Base-by-base conservation (phyloP, 495 filamentous ascomycete genomes). In the Xylaria castorea region DNA sequence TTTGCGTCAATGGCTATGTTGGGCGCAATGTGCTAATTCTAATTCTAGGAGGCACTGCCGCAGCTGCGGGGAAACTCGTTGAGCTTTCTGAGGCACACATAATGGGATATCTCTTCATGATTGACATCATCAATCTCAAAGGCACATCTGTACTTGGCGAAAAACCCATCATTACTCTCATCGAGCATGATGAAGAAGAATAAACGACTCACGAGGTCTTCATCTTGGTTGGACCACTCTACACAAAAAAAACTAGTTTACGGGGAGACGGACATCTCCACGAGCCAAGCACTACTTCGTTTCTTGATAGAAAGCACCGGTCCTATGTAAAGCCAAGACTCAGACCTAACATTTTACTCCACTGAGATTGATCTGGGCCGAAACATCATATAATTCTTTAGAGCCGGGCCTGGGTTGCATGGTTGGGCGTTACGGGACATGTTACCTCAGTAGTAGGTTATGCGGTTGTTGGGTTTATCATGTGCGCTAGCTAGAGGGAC, bases 61-160 rank as follows among this genome's bases (percentile, higher is more conserved):
- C 89, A 68, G 96, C 96, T 64, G 95, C 93, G 3, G 96, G 94
- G 40, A 83, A 91, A 66, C 89, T 99, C 71, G 93, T 98, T 75
- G 87, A 90, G 83, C 89, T 94, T 81, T 88, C 96, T 71, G 93
- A 93, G 65, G 96, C 94, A n/a, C 86, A 88, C 48, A 83, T 98
- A 42, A 84, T 97, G 48, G 94, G 93, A 72, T 98, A 94, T 81
- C 84, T 97, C 71, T 98, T 99, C 86, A 91, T 99, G 76, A 91
- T 99, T 78, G 97, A 99, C 83, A 91, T 99, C 71, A 92, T 94
- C 76, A 95, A 97, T 85, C 89, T 99, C 62, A 92, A 98, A 77
- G 96, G 96, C 66, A 89, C 94, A 71, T 92, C 93, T 60, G 95
- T 96, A 87, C 91, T 99, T 73, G 88, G 89, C 75, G 81, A 83